Base-by-base conservation (phyloP, 768 basidiomycete species). In the Mycena pura region DNA sequence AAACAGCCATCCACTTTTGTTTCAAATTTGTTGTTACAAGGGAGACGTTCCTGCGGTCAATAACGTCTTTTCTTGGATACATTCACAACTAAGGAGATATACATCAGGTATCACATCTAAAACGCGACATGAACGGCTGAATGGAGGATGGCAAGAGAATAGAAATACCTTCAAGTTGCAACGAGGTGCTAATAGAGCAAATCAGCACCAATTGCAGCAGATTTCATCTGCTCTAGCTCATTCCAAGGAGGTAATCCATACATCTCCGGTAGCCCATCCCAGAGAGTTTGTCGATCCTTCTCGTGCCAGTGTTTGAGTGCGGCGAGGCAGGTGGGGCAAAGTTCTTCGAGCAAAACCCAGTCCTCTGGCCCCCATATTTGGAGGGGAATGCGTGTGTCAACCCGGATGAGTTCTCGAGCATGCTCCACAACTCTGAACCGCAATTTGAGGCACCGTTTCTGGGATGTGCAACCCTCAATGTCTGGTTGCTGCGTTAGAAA, bases 171-270 rank as follows among this genome's bases (percentile, higher is more conserved):
- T n/a, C n/a, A n/a, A n/a, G n/a, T n/a, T n/a, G n/a, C n/a, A n/a
- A n/a, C n/a, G n/a, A n/a, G n/a, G n/a, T n/a, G n/a, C n/a, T n/a
- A n/a, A n/a, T n/a, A n/a, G n/a, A n/a, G n/a, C n/a, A n/a, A n/a
- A n/a, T n/a, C n/a, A n/a, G n/a, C n/a, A n/a, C n/a, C n/a, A n/a
- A n/a, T n/a, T n/a, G n/a, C n/a, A n/a, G n/a, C n/a, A n/a, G n/a
- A n/a, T n/a, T n/a, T n/a, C n/a, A n/a, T n/a, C n/a, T n/a, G n/a
- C 21, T 55, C 43, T 43, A 55, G 17, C 31, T 55, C 43, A 9
- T 17, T 15, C 53, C 53, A 55, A 22, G 31, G 21, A 3, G 53
- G 53, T 5, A 55, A 32, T 6, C 45, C 45, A 32, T 44, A 55
- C 53, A 55, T 45, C 2, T 14, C 15, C 3, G 53, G 53, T 25